These are phyloP conservation scores for Amaranthus hypochondriacus DNA, from an alignment of 148 eudicot species.

Conservation along the genomic window DNA sequence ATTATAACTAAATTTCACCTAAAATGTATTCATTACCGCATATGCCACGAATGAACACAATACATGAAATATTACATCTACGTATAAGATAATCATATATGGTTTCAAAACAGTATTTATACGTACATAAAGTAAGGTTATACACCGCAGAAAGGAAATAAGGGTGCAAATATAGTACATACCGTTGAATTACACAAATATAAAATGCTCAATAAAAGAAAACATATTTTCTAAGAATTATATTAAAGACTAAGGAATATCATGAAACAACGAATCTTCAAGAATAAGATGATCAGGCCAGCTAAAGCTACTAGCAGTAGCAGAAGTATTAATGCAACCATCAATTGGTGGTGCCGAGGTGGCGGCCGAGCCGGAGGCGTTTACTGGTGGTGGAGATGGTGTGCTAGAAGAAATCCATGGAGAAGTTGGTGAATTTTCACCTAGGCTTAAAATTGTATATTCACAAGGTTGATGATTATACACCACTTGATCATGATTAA, in stretches of 20 bases:
- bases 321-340: conserved; percentile 34
- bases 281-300: conserved; percentile 73
- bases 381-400: conserved; percentile 20
- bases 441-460: conserved; percentile 27
- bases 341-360: conserved; percentile 35
- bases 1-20: too few relatives aligned
- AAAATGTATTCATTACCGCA: too few relatives aligned
- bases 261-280: conserved; percentile 63
- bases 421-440: conserved; percentile 36
- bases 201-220: neutral
- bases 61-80: too few relatives aligned
- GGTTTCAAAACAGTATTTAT: conserved; percentile 1
- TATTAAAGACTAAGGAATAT: conserved; percentile 33
- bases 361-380: conserved; percentile 18
- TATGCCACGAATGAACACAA: too few relatives aligned
- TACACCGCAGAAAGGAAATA: conserved; percentile 1
- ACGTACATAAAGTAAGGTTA: conserved; percentile 15
- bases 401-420: conserved; percentile 44
- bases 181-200: conserved; percentile 6
- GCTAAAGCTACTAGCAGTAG: conserved; percentile 23
- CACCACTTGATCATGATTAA: conserved; percentile 9
- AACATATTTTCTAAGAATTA: neutral
- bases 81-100: conserved; percentile 1
- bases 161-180: conserved; percentile 21
- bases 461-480: conserved; percentile 20